Percentiles rank a stretch among this genome's conserved stretches.
Conservation (phyloP, 352 stramenopile genomes). For the Globisporangium acanthophoron region DNA sequence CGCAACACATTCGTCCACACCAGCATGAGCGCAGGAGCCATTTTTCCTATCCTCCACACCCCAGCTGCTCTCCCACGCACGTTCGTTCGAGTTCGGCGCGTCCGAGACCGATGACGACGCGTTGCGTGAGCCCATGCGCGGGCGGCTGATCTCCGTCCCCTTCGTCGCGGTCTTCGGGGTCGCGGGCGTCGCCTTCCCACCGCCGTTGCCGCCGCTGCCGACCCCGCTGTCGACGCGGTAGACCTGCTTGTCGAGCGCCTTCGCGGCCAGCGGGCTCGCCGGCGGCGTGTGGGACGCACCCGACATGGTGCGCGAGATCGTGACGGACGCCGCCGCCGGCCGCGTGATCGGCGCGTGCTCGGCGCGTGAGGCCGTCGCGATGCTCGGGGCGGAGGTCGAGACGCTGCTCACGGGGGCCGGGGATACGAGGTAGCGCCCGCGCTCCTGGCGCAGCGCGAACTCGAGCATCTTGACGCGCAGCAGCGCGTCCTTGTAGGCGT, state of each 20-base stretch:
- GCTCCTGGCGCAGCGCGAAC: conserved; percentile 75
- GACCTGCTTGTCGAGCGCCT: conserved; percentile 33
- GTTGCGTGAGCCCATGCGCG: conserved; percentile 59
- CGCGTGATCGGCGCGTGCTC: conserved; percentile 27
- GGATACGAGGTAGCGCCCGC: conserved; percentile 72
- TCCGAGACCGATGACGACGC: conserved; percentile 27
- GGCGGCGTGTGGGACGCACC: conserved; percentile 29
- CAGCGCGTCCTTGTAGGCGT: conserved; percentile 81
- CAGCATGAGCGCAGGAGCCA: no score
- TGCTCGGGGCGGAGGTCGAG: conserved; percentile 4
- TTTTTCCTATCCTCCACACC: background rate
- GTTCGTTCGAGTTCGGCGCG: conserved; percentile 24
- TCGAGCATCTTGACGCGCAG: conserved; percentile 88
- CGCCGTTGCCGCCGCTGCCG: conserved; percentile 16
- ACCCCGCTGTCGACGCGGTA: conserved; percentile 55
- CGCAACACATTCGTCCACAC: background rate
- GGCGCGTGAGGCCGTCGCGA: conserved; percentile 24
- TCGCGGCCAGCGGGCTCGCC: conserved; percentile 21
- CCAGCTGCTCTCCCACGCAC: conserved; percentile 12
- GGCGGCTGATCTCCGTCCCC: conserved; percentile 72
- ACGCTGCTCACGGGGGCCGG: conserved; percentile 58
- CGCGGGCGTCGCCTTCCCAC: conserved; percentile 19
- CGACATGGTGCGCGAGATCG: conserved; percentile 40
- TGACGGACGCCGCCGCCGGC: conserved; percentile 21
- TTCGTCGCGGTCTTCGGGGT: conserved; percentile 41